Conservation (phyloP, 2,329 filamentous ascomycete species). For the Exophiala sp. region DNA sequence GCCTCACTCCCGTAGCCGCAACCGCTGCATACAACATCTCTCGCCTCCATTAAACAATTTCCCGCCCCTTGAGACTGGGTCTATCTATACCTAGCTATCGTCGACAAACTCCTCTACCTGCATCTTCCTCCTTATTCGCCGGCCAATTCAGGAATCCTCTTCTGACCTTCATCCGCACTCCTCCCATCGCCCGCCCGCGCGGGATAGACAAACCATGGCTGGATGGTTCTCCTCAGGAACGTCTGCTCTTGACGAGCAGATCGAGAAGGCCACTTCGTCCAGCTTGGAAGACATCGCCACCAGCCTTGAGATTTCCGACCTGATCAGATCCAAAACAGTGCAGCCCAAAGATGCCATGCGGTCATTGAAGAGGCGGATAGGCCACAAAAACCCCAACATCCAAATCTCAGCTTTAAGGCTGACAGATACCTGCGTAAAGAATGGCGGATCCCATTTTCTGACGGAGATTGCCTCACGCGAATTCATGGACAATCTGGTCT, state of each 20-base stretch:
- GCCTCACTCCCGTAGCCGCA: background rate
- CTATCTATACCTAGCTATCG: too few relatives aligned
- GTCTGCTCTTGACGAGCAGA: conserved; percentile 90
- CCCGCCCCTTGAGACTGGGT: too few relatives aligned
- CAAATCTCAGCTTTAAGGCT: conserved; percentile 94
- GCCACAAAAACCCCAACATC: conserved; percentile 95
- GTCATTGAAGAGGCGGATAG: conserved; percentile 86
- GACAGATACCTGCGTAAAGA: conserved; percentile 97
- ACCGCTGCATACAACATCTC: background rate
- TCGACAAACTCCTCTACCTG: too few relatives aligned
- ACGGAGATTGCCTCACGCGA: conserved; percentile 91
- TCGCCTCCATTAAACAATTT: background rate
- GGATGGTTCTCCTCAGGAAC: conserved; percentile 93
- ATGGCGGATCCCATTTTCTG: conserved; percentile 92
- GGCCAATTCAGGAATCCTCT: background rate
- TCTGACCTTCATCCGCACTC: background rate
- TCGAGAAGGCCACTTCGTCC: conserved; percentile 88
- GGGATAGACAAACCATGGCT: conserved; percentile 56
- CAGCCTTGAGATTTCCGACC: conserved; percentile 95
- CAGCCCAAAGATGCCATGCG: conserved; percentile 98
- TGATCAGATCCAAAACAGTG: conserved; percentile 95
- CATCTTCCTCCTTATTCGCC: background rate
- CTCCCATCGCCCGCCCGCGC: background rate
- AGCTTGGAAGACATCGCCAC: conserved; percentile 95
- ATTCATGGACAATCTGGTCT: conserved; percentile 96